phyloP scores from a whole-genome alignment of 2,329 filamentous ascomycete genomes.

The Nigrospora osmanthi region DNA sequence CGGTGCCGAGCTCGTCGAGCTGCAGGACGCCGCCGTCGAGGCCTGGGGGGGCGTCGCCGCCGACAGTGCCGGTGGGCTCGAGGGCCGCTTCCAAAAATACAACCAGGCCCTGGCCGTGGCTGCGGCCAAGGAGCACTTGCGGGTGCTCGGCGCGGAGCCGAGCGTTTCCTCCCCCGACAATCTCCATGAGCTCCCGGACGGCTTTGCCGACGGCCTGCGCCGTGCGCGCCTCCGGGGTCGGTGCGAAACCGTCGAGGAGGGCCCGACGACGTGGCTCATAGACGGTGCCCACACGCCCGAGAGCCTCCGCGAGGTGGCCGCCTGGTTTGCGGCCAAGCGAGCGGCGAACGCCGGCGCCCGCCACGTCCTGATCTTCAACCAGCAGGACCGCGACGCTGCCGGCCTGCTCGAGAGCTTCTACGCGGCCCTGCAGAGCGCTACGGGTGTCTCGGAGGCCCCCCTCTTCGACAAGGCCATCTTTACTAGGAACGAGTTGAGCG shows the following conservation, averaged over 20 bases:
- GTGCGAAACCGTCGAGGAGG: constrained; percentile 34
- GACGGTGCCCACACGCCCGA: constrained; percentile 87
- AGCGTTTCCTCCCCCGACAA: neutral
- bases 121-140: constrained; percentile 51
- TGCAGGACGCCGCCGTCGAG: constrained; percentile 28
- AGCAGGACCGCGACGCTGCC: constrained; percentile 53
- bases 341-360: constrained; percentile 9
- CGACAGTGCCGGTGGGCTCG: constrained; percentile 26
- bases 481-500: constrained; percentile 58
- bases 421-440: constrained; percentile 6
- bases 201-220: constrained; percentile 59
- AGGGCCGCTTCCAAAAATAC: constrained; percentile 45
- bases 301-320: constrained; percentile 67
- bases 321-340: constrained; percentile 61
- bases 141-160: constrained; percentile 10
- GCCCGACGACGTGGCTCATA: constrained; percentile 64
- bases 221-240: constrained; percentile 50
- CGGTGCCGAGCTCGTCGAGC: constrained; percentile 32
- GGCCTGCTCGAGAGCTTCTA: constrained; percentile 2
- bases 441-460: neutral
- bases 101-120: constrained; percentile 51
- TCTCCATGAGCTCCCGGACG: constrained; percentile 28
- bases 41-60: constrained; percentile 29
- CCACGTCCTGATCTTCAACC: constrained; percentile 71
- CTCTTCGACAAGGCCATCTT: constrained; percentile 71